Conservation (phyloP, 352 stramenopile species). For the Globisporangium splendens region DNA sequence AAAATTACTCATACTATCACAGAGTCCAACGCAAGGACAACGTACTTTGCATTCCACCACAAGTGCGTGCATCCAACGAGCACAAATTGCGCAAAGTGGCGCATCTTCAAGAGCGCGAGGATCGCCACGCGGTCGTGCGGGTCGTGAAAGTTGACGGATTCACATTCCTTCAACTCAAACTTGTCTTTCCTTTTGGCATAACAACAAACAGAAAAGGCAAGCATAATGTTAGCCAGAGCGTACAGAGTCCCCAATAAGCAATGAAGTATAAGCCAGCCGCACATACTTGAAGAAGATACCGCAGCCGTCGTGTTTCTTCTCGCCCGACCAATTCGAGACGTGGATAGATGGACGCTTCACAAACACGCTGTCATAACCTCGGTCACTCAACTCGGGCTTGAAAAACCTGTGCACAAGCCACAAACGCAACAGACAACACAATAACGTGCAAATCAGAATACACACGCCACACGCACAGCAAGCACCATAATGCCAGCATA, state of each 20-base stretch:
- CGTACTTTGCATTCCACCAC: conserved; percentile 87
- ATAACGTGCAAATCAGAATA: conserved; percentile 1
- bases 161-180: conserved; percentile 83
- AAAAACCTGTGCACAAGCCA: conserved; percentile 51
- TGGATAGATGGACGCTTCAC: conserved; percentile 84
- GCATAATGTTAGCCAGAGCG: not conserved
- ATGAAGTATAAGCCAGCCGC: no score
- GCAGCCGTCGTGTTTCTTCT: conserved; percentile 86
- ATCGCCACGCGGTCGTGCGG: conserved; percentile 83
- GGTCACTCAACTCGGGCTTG: conserved; percentile 61
- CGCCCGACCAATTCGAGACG: conserved; percentile 81
- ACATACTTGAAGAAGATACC: conserved; percentile 86
- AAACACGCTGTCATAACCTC: conserved; percentile 84
- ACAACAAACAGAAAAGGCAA: not conserved
- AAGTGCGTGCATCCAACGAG: conserved; percentile 81
- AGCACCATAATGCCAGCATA: conserved; percentile 24
- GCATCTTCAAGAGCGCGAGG: conserved; percentile 81
- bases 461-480: not conserved
- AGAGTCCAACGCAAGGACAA: not conserved
- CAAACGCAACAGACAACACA: not conserved
- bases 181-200: conserved; percentile 58
- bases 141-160: conserved; percentile 86
- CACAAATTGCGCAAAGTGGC: conserved; percentile 76
- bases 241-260: no score
- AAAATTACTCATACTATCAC: not conserved